Conservation (phyloP, 2,329 filamentous ascomycete genomes). For the Aureobasidium melanogenum region DNA sequence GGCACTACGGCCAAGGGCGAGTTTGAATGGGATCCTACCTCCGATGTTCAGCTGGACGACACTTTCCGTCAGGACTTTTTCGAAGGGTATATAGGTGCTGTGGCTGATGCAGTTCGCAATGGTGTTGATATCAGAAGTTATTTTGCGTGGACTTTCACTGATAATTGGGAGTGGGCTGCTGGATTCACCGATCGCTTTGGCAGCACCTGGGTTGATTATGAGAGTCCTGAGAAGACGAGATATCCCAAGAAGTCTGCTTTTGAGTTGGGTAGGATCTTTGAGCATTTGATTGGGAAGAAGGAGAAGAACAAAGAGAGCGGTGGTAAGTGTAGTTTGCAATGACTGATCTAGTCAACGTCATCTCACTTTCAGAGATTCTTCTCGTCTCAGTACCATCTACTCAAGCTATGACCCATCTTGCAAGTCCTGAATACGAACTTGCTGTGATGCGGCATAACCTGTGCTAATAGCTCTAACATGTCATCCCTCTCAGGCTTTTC, state of each 20-base stretch:
- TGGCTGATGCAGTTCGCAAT: conserved; percentile 66
- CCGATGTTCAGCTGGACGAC: conserved; percentile 51
- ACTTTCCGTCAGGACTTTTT: conserved; percentile 77
- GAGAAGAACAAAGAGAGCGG: too few species aligned
- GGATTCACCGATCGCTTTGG: conserved; percentile 34
- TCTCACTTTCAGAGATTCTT: too few species aligned
- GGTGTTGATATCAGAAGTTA: conserved; percentile 71
- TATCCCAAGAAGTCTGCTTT: conserved; percentile 26
- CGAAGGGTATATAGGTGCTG: conserved; percentile 63
- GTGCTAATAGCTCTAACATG: not conserved
- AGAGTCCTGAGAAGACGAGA: conserved; percentile 28
- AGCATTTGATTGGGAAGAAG: not conserved
- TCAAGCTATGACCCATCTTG: too few species aligned
- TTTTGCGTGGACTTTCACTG: conserved; percentile 80
- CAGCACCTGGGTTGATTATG: conserved; percentile 34
- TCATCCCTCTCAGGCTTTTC: not conserved
- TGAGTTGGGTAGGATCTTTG: not conserved
- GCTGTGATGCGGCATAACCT: too few species aligned
- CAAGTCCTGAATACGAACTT: too few species aligned
- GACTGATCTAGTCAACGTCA: too few species aligned
- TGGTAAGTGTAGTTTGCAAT: too few species aligned
- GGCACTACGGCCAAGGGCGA: conserved; percentile 71
- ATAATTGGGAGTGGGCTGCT: conserved; percentile 44
- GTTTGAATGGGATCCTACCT: conserved; percentile 53
- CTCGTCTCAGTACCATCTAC: too few species aligned